These are phyloP conservation scores for Oryza australiensis DNA, from an alignment of 176 grass and related monocot genomes.

Conservation along the genomic window DNA sequence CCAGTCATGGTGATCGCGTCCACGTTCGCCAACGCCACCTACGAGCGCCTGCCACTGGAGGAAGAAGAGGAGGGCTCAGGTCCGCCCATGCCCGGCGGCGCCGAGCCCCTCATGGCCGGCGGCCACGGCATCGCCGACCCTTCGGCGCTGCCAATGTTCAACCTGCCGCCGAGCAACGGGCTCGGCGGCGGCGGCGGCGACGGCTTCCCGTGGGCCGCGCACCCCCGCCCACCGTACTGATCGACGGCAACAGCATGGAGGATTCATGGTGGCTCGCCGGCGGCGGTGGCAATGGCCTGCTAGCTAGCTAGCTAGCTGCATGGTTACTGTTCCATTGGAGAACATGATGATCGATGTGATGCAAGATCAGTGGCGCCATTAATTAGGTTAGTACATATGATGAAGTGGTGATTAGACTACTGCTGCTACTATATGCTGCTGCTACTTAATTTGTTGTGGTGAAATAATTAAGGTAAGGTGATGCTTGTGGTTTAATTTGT, in stretches of 20 bases:
- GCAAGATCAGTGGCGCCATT: slow-evolving; percentile 8
- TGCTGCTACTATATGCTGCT: slow-evolving; percentile 12
- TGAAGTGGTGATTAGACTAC: slow-evolving; percentile 43
- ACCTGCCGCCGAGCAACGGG: slow-evolving; percentile 53
- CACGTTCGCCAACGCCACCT: slow-evolving; percentile 92
- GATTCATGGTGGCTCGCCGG: background rate
- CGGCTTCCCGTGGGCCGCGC: slow-evolving; percentile 68
- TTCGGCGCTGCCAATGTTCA: slow-evolving; percentile 65
- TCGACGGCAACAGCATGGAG: background rate
- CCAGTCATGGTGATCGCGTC: slow-evolving; percentile 97
- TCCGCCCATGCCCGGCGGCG: slow-evolving; percentile 42
- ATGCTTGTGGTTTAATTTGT: slow-evolving; percentile 40
- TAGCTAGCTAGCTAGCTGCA: background rate
- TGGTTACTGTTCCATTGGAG: slow-evolving; percentile 68
- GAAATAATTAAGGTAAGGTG: slow-evolving; percentile 38
- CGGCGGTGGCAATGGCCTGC: background rate
- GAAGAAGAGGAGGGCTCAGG: slow-evolving; percentile 62
- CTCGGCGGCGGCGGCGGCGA: slow-evolving; percentile 53
- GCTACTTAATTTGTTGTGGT: slow-evolving; percentile 15
- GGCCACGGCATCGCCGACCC: slow-evolving; percentile 69
- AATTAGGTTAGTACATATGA: slow-evolving; percentile 63
- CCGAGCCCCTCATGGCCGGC: slow-evolving; percentile 47
- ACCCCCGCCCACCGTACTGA: slow-evolving; percentile 68
- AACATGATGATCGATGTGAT: background rate
- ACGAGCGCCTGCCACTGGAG: slow-evolving; percentile 82